Evolutionary conservation across 164 flowering plant genomes (phyloP).

Genomic region (Piper betle): DNA sequence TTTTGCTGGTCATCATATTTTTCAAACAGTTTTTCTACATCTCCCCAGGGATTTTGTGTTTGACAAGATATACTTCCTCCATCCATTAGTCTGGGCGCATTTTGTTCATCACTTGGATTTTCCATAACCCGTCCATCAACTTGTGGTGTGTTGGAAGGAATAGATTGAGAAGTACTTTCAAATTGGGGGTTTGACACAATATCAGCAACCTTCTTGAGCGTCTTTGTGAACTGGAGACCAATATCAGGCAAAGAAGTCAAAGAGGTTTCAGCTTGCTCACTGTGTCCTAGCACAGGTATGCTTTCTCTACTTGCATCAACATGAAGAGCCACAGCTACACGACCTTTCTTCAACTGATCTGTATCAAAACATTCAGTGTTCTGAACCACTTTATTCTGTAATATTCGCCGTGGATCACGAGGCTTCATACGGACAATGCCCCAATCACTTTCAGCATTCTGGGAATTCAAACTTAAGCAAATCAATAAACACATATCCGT

Average conservation of each 20-base stretch:
- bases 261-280: slow-evolving; percentile 26
- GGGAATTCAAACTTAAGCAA: not conserved
- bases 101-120: slow-evolving; percentile 19
- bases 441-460: slow-evolving; percentile 32
- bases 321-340: slow-evolving; percentile 9
- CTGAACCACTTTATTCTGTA: slow-evolving; percentile 38
- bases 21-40: slow-evolving; percentile 79
- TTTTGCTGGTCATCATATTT: slow-evolving; percentile 80
- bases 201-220: slow-evolving; percentile 63
- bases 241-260: slow-evolving; percentile 48
- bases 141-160: slow-evolving; percentile 21
- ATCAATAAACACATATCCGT: not conserved
- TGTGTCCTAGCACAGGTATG: slow-evolving; percentile 21
- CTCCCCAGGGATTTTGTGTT: slow-evolving; percentile 54
- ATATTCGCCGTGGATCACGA: slow-evolving; percentile 91
- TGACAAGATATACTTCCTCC: slow-evolving; percentile 24
- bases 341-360: slow-evolving; percentile 29
- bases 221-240: slow-evolving; percentile 45
- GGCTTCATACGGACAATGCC: slow-evolving; percentile 87
- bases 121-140: slow-evolving; percentile 14
- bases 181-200: slow-evolving; percentile 41
- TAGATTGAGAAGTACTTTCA: slow-evolving; percentile 11
- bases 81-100: slow-evolving; percentile 13
- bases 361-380: slow-evolving; percentile 29
- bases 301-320: slow-evolving; percentile 21